Percentiles rank a stretch among this genome's conserved stretches.
Evolutionary conservation across 441 rosid genomes (phyloP).

Genomic region (Euphorbia schlechtendalii): DNA sequence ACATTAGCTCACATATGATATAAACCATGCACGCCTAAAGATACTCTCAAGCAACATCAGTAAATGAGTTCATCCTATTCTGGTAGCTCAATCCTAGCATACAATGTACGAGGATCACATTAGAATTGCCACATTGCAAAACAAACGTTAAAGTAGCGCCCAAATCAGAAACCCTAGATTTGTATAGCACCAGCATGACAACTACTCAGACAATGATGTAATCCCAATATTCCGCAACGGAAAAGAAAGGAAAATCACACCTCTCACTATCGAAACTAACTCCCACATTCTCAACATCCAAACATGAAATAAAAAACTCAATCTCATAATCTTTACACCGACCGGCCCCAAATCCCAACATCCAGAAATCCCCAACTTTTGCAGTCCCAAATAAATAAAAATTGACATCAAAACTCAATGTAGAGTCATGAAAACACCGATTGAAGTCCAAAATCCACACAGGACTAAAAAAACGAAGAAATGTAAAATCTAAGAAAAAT

Average conservation of each 20-base stretch:
- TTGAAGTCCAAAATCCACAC: background rate
- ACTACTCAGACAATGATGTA: background rate
- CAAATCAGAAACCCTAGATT: slow-evolving; percentile 3
- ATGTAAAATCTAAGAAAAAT: background rate
- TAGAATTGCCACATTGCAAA: slow-evolving; percentile 5
- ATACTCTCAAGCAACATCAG: background rate
- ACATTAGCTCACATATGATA: no score
- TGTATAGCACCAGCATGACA: background rate
- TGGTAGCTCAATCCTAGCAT: background rate
- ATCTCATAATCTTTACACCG: slow-evolving; percentile 3
- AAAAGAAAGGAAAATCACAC: no score
- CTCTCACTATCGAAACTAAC: background rate
- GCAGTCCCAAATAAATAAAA: background rate
- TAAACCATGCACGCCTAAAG: no score
- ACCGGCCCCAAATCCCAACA: background rate
- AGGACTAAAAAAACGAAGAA: background rate
- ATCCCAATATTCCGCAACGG: no score
- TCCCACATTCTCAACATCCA: slow-evolving; percentile 1
- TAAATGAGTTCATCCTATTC: background rate
- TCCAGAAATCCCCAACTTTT: background rate
- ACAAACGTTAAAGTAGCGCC: background rate
- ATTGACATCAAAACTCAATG: background rate
- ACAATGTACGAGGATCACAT: background rate
- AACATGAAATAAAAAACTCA: background rate
- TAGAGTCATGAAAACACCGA: background rate